Percentiles rank a stretch among this genome's conserved stretches.
Conservation (phyloP, 257 asterid genomes). For the Vinca minor region DNA sequence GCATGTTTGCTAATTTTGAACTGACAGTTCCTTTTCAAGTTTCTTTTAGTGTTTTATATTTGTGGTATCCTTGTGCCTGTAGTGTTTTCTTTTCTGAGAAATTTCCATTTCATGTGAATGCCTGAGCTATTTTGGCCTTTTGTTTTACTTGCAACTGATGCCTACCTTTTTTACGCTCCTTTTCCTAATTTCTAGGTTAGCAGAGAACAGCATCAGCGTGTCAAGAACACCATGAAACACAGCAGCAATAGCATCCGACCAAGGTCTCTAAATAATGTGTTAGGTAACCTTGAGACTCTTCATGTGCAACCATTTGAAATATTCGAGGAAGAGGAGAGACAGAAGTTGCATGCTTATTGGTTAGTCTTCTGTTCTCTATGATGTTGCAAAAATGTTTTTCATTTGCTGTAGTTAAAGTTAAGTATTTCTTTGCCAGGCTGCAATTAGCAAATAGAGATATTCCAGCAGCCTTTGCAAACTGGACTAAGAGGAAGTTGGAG, state of each 20-base stretch:
- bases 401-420: conserved; percentile 12
- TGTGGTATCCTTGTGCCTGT: neutral
- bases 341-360: conserved; percentile 76
- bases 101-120: neutral
- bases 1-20: neutral
- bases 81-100: neutral
- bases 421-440: conserved; percentile 42
- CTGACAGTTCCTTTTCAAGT: neutral
- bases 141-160: neutral
- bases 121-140: conserved; percentile 1
- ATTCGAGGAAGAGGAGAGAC: conserved; percentile 86
- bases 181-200: conserved; percentile 54
- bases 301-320: conserved; percentile 83
- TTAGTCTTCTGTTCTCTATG: conserved; percentile 31
- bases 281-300: conserved; percentile 62
- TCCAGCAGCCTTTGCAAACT: conserved; percentile 45
- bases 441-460: conserved; percentile 57
- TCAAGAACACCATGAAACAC: conserved; percentile 70
- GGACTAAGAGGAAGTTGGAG: conserved; percentile 48
- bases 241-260: conserved; percentile 61
- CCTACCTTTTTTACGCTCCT: neutral
- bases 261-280: conserved; percentile 60
- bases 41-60: neutral
- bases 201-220: conserved; percentile 79
- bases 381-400: conserved; percentile 15